Base-by-base conservation (phyloP, 2,329 filamentous ascomycete species). In the Fusarium agapanthi region DNA sequence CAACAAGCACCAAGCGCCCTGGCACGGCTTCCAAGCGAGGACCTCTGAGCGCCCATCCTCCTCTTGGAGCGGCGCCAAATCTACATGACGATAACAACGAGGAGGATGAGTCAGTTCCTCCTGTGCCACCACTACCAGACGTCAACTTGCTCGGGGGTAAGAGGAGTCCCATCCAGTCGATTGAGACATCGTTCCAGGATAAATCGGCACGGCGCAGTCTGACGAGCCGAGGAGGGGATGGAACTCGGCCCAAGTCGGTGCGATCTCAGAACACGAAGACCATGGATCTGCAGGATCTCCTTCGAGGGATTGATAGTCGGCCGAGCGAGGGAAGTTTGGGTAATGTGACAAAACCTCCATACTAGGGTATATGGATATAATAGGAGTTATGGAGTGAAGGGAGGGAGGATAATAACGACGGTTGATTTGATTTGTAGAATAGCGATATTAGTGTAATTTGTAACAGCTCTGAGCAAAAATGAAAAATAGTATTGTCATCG, bases 61-160 rank as follows among this genome's bases (percentile, higher is more conserved):
- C 81, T 13, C 75, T 77, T 37, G 79, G 81, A 38, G 75, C 71
- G 28, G 65, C 73, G 30, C 75, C 79, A 26, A 74, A 74, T 53
- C 62, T 79, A 7, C 69, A 81, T 18, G 79, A 78, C 11, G 79
- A 77, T 30, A 79, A 80, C 16, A 77, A 76, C 6, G 79, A 77
- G 20, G 79, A 79, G 10, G 79, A 77, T 8, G 82, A 84, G 13
- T 76, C 78, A 0, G 86, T 89, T 13, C 88, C 88, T 7, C 88
- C 88, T 0, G 88, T 90, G 18, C 88, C 88, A 11, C 87, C 87
- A 3, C 78, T 90, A 69, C 88, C 88, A 20, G 81, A 80, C 59
- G 72, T 82, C 24, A 79, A 72, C 26, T 69, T 80, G 14, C 63
- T 80, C 45, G 76, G 81, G 24, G 75, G 76, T 58, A 80, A 77